Evolutionary conservation across 2,329 filamentous ascomycete species (phyloP).

Genomic region (Aureobasidium sp.): DNA sequence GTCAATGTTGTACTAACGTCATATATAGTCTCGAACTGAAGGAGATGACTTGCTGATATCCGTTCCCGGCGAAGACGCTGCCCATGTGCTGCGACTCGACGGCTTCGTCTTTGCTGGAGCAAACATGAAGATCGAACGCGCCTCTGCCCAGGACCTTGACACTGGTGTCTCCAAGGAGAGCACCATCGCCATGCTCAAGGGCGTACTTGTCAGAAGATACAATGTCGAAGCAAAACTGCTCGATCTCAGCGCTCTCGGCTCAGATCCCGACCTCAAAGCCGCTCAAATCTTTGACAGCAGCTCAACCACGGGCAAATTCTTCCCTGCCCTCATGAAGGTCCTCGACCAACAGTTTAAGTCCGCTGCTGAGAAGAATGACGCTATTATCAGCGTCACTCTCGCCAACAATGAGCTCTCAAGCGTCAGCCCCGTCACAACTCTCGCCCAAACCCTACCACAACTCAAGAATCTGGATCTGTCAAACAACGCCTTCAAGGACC

Average conservation of each 20-base stretch:
- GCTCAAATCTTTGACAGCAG: constrained; percentile 70
- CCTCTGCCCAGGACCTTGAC: constrained; percentile 20
- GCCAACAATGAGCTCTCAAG: constrained; percentile 72
- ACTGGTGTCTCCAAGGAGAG: constrained; percentile 42
- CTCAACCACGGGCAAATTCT: constrained; percentile 75
- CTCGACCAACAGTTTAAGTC: constrained; percentile 72
- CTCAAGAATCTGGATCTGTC: constrained; percentile 85
- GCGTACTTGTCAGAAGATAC: constrained; percentile 70
- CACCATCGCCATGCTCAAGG: constrained; percentile 55
- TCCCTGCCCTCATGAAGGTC: constrained; percentile 83
- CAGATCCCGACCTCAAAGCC: constrained; percentile 62
- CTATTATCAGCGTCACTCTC: constrained; percentile 75
- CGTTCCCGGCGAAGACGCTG: constrained; percentile 31
- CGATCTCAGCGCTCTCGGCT: constrained; percentile 69
- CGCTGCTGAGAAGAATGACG: constrained; percentile 63
- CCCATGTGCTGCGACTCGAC: constrained; percentile 33
- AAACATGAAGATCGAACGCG: constrained; percentile 32
- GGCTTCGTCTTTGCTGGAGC: constrained; percentile 35
- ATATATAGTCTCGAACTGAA: constrained; percentile 28
- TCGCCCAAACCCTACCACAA: constrained; percentile 75
- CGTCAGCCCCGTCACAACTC: constrained; percentile 62
- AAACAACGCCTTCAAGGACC: constrained; percentile 66
- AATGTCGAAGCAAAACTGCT: constrained; percentile 64
- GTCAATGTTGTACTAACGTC: constrained; percentile 22
- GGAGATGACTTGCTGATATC: constrained; percentile 33